Evolutionary conservation across 192 early-diverging fungal species (phyloP), one percentile per base, ranked within the genome.

Genomic region (Umbelopsis isabellina): DNA sequence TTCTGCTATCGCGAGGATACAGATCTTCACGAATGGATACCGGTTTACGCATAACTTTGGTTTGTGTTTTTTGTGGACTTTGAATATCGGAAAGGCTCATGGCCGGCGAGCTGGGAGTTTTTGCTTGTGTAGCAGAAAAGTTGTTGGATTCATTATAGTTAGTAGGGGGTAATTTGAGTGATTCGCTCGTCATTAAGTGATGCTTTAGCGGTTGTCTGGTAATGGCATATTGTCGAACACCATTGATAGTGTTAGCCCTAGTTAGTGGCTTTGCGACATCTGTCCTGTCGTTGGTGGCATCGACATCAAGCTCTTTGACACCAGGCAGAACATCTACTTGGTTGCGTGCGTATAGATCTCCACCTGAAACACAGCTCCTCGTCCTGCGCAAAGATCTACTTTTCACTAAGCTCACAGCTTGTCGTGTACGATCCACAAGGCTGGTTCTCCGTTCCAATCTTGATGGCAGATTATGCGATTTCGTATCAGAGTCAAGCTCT

Each of bases 41-140:
- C 1, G 55, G 55, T 33, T 61, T 61, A 25, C 55, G 55, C 55
- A 61, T 25, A 10, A 61, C 55, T 61, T 35, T 61, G 27, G 55
- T 15, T 18, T 61, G 55, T 61, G 25, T 25, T 25, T 61, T 61
- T 4, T 61, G 55, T n/a, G 55, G 55, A 16, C 55, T 61, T 61
- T 61, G 55, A 18, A 61, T 61, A 18, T 61, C 55, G 2, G 55
- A 61, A 16, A 61, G 55, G 16, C 55, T 61, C 55, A 61, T 61
- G 1, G 55, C 55, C 0, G 55, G 55, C 18, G 55, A 61, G 25
- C 25, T 61, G 16, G 13, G 13, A 16, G 55, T 15, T 25, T 20
- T 16, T 0, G 15, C 15, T 1, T 15, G 16, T 61, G 55, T 61
- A 16, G 18, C 13, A 0, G 55, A n/a, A 61, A 35, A 16, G 33